Evolutionary conservation across 768 basidiomycete genomes (phyloP), one percentile per base, ranked within the genome.

Genomic region (Pleurotus tuber-regium): DNA sequence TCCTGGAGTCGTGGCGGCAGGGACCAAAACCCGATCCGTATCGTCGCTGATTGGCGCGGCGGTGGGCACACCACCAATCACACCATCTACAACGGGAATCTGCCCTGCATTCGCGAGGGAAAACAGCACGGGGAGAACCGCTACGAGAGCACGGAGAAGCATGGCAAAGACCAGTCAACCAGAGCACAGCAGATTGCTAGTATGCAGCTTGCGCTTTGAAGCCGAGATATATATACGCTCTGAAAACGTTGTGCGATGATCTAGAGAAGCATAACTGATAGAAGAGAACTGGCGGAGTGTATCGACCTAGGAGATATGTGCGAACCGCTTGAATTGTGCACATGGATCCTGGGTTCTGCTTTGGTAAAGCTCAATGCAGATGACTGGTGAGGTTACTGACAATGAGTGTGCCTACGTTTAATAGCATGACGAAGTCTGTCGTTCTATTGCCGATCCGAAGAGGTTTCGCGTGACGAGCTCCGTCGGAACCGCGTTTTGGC

Each of bases 31-130:
- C 11, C 57, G 50, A 10, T 63, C 46, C 8, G 63, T 54, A 31
- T 51, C 50, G 5, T 40, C 21, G 18, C 57, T 25, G n/a, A 39
- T 52, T 8, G 57, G 35, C 5, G 54, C 47, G 10, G 54, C 63
- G 19, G 33, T 50, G 1, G 68, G 65, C 2, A 77, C 72, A 25
- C 79, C 80, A 28, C 79, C 82, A 25, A 78, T 54, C 10, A 82
- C 71, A 0, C 80, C 82, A 28, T 77, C 66, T 14, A 80, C 59
- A 5, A 75, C 53, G 1, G 81, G 79, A 11, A 83, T 60, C 61
- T 82, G 77, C 12, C 70, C 64, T 11, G 46, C 43, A 9, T 28
- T 3, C 9, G 25, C 24, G 3, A 44, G 6, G 16, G 64, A 67
- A 24, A 56, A 7, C 7, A 57, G 25, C 16, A 19, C 25, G 14